These are phyloP conservation scores for Gyromitra esculenta DNA, from an alignment of 2,329 filamentous ascomycete genomes.

Conservation along the genomic window DNA sequence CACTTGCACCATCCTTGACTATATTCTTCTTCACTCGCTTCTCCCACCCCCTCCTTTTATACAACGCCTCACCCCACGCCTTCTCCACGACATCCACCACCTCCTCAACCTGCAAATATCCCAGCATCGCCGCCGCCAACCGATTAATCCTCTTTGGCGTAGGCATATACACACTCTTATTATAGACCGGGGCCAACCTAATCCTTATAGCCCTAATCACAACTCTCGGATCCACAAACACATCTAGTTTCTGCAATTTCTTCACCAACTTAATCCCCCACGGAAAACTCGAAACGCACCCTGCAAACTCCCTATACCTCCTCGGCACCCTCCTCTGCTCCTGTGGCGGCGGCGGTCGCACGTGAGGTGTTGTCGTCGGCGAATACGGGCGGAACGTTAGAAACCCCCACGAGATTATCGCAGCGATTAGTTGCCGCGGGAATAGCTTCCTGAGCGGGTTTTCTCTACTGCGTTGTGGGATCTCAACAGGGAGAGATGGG, in stretches of 20 bases:
- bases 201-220: constrained; percentile 55
- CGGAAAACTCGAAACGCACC: constrained; percentile 27
- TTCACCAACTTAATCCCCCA: constrained; percentile 55
- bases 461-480: constrained; percentile 15
- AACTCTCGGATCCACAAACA: constrained; percentile 54
- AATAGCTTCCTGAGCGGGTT: constrained; percentile 56
- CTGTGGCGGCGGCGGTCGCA: constrained; percentile 8
- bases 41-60: constrained; percentile 34
- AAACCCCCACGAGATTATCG: constrained; percentile 56
- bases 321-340: constrained; percentile 13
- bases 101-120: constrained; percentile 35
- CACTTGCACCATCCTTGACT: neutral
- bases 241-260: constrained; percentile 48
- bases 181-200: constrained; percentile 46
- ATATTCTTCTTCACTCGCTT: neutral
- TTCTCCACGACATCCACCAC: constrained; percentile 51
- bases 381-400: constrained; percentile 48
- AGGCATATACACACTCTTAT: neutral
- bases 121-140: constrained; percentile 26
- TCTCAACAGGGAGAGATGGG: neutral
- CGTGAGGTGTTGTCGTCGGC: neutral
- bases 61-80: constrained; percentile 49
- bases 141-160: constrained; percentile 33
- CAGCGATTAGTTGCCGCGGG: constrained; percentile 44
- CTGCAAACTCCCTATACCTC: constrained; percentile 3